phyloP scores from a whole-genome alignment of 1,139 yeast species.

The Protomyces inundatus region DNA sequence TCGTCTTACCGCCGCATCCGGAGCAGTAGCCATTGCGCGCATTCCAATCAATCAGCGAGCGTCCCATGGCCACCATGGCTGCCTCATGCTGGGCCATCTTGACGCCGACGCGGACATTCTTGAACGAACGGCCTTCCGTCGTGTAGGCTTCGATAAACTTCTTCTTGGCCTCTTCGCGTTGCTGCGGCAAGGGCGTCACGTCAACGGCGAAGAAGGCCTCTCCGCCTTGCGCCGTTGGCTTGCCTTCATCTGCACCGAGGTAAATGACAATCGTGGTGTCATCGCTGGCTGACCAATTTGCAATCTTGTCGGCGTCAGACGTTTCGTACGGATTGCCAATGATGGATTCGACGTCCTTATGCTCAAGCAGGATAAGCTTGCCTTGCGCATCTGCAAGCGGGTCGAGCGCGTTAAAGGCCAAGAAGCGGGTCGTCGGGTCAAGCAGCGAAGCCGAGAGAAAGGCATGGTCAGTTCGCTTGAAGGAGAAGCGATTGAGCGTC shows the following conservation, averaged over 20 bases:
- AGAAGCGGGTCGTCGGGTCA: slow-evolving; percentile 53
- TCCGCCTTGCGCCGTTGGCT: slow-evolving; percentile 49
- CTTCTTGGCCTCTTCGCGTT: slow-evolving; percentile 32
- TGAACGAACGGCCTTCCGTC: slow-evolving; percentile 39
- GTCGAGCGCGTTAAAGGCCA: slow-evolving; percentile 46
- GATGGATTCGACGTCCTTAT: slow-evolving; percentile 34
- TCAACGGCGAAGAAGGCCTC: slow-evolving; percentile 76
- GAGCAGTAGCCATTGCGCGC: slow-evolving; percentile 74
- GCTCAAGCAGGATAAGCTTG: slow-evolving; percentile 32
- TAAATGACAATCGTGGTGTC: slow-evolving; percentile 38
- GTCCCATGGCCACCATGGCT: slow-evolving; percentile 70
- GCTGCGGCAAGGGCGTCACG: slow-evolving; percentile 41
- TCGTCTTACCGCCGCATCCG: slow-evolving; percentile 71
- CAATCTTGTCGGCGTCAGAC: slow-evolving; percentile 35
- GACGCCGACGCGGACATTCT: slow-evolving; percentile 34
- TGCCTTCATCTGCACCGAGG: slow-evolving; percentile 25
- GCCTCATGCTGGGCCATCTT: slow-evolving; percentile 42
- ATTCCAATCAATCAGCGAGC: slow-evolving; percentile 84
- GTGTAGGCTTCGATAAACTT: slow-evolving; percentile 28
- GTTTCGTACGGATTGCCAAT: slow-evolving; percentile 39
- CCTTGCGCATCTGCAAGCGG: slow-evolving; percentile 35
- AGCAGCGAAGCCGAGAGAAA: slow-evolving; percentile 54
- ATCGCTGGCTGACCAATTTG: slow-evolving; percentile 36
- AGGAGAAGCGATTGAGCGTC: slow-evolving; percentile 71
- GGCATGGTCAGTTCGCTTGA: slow-evolving; percentile 60